These are phyloP conservation scores for Hsuehochloa calcarea DNA, from an alignment of 176 grass and related monocot genomes.

Conservation along the genomic window DNA sequence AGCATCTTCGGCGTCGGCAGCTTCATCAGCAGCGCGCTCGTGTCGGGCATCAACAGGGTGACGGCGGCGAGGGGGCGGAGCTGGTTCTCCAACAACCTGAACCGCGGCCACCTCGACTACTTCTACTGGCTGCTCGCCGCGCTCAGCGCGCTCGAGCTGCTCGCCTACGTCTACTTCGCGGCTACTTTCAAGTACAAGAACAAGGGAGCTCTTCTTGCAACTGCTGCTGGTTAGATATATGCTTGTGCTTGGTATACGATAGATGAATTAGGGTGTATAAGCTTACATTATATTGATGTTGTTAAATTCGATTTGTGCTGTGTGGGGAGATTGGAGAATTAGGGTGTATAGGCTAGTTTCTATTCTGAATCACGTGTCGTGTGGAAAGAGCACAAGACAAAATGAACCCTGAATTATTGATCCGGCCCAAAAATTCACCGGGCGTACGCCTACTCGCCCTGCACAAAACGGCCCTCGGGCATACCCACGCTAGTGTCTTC, in stretches of 20 bases:
- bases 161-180: constrained; percentile 37
- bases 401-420: too few relatives aligned
- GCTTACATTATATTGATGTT: background rate
- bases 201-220: background rate
- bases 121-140: constrained; percentile 86
- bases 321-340: background rate
- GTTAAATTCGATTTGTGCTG: too few relatives aligned
- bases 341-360: background rate
- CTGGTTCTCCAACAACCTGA: constrained; percentile 56
- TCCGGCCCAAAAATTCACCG: too few relatives aligned
- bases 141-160: constrained; percentile 49
- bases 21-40: constrained; percentile 48
- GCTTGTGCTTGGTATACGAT: background rate
- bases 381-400: too few relatives aligned
- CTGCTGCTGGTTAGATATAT: background rate
- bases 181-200: constrained; percentile 45
- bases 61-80: constrained; percentile 27
- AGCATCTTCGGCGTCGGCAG: constrained; percentile 49
- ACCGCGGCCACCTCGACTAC: constrained; percentile 61
- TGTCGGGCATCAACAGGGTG: constrained; percentile 24
- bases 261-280: background rate
- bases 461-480: too few relatives aligned
- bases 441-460: too few relatives aligned
- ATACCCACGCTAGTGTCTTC: too few relatives aligned
- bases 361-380: too few relatives aligned